Evolutionary conservation across 192 early-diverging fungal species (phyloP), one percentile per base, ranked within the genome.

Genomic region (Physocladia obscura): DNA sequence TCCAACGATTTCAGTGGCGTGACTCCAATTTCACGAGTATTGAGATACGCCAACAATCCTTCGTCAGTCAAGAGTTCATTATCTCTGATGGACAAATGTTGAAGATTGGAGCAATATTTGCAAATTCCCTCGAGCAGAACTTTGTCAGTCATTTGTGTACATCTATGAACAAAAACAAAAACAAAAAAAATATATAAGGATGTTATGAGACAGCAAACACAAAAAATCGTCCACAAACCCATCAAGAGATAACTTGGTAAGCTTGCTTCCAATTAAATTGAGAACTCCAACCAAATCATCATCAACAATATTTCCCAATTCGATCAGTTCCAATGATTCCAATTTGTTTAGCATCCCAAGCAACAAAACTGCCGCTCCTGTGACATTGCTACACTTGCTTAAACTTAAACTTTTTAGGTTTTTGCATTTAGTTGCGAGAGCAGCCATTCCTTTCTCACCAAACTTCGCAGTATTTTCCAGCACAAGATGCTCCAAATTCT

Each of bases 61-160:
- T 84, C 81, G 6, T 84, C 76, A 2, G 87, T 84, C 40, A 96
- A 77, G 29, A 71, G 61, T 32, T 82, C 75, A 62, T 91, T 91
- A 51, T 85, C 81, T 13, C 76, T 62, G 17, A 96, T 38, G 5
- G 82, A 81, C 19, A 96, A 80, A 35, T 79, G 74, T 31, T 82
- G 73, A n/a, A 96, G 75, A 0, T 78, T 69, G 21, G 60, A 56
- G 69, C 92, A 92, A 49, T 85, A 77, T 1, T 79, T 75, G 3
- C 79, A 49, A 32, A 91, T 80, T 2, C 78, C 88, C 1, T 88
- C 79, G 0, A 74, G n/a, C 56, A 90, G 68, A 4, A 86, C 71
- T 1, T 67, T 50, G 69, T 91, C 90, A 0, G 75, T 76, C 34
- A 89, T 58, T 0, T 60, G 19, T 2, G 52, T 22, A 62, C 78